Conservation (phyloP, 345 rosid species). For the Cardiospermum halicacabum region DNA sequence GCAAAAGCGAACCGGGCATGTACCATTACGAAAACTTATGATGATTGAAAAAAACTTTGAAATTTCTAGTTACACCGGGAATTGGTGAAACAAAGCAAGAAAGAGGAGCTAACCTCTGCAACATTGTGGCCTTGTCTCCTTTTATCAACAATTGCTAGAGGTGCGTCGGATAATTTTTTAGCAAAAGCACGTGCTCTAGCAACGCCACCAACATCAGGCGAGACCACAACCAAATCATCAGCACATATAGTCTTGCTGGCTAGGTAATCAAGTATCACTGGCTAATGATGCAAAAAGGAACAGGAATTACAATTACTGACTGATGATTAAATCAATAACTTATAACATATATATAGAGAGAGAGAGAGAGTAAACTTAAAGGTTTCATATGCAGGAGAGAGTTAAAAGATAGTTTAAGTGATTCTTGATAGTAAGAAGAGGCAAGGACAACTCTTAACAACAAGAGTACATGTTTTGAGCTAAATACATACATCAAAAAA, state of each 20-base stretch:
- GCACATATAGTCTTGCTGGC: conserved; percentile 90
- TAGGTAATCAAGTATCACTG: conserved; percentile 94
- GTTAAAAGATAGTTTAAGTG: neutral
- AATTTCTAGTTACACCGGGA: neutral
- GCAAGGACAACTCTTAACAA: neutral
- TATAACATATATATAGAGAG: neutral
- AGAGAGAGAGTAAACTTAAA: neutral
- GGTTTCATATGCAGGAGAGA: neutral
- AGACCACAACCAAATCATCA: conserved; percentile 88
- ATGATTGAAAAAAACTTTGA: neutral
- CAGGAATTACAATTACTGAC: neutral
- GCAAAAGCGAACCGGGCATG: conserved; percentile 19
- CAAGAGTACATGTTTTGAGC: neutral
- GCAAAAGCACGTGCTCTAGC: conserved; percentile 97
- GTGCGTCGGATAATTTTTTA: conserved; percentile 93
- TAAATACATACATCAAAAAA: neutral
- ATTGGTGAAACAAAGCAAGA: neutral
- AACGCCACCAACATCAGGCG: conserved; percentile 98
- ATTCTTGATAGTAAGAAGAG: neutral
- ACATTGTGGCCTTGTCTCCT: conserved; percentile 96
- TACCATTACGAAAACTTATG: neutral
- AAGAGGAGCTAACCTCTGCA: conserved; percentile 63
- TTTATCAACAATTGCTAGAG: conserved; percentile 96
- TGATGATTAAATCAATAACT: conserved; percentile 3
- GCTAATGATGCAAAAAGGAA: conserved; percentile 40